A percentile compares a stretch with the other conserved stretches of the same genome.
Conservation (phyloP, 768 basidiomycete species). For the Favolaschia claudopus region DNA sequence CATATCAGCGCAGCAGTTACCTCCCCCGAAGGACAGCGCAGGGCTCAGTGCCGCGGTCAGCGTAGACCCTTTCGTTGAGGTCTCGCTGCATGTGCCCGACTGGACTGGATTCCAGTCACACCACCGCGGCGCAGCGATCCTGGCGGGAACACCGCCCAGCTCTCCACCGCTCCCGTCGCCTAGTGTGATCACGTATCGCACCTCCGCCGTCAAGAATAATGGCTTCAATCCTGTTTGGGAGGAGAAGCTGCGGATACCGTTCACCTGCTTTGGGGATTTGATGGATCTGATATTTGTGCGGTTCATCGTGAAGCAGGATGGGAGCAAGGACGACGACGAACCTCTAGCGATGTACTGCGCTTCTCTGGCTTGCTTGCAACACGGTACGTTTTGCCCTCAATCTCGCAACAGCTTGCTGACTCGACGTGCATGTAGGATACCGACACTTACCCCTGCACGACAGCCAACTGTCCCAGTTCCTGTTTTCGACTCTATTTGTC, state of each 20-base stretch:
- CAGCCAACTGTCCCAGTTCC: conserved; percentile 81
- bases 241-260: conserved; percentile 72
- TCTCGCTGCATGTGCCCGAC: conserved; percentile 79
- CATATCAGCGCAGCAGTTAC: conserved; percentile 92
- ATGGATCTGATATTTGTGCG: conserved; percentile 84
- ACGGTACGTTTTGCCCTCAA: conserved; percentile 57
- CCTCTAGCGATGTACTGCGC: conserved; percentile 79
- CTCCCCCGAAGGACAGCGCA: conserved; percentile 68
- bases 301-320: conserved; percentile 77
- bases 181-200: conserved; percentile 61
- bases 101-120: conserved; percentile 49
- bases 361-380: conserved; percentile 73
- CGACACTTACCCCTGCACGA: conserved; percentile 93
- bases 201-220: conserved; percentile 78
- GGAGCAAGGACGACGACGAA: conserved; percentile 59
- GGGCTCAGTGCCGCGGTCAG: conserved; percentile 64
- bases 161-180: conserved; percentile 28
- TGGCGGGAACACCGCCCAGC: neutral
- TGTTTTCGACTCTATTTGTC: conserved; percentile 95
- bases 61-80: conserved; percentile 81
- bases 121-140: neutral
- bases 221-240: conserved; percentile 95
- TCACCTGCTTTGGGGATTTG: conserved; percentile 78
- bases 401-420: too few species aligned
- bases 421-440: conserved; percentile 77